Conservation (phyloP, 306 rosid genomes). For the Fragaria iinumae region DNA sequence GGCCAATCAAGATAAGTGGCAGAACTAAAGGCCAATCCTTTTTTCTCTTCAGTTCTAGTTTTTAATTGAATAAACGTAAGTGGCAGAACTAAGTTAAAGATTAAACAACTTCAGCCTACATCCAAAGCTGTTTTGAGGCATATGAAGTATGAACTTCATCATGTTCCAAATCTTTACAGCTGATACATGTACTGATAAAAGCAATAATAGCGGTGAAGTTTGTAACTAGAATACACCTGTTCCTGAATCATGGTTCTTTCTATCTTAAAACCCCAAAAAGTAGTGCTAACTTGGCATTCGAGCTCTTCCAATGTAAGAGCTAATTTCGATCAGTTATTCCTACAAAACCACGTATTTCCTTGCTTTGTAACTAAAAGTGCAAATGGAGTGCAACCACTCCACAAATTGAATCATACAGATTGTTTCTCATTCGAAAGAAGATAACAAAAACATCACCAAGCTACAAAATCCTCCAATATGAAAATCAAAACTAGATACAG, state of each 20-base stretch:
- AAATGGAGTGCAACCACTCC: not conserved
- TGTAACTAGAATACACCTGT: not conserved
- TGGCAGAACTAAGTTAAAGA: not conserved
- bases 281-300: not conserved
- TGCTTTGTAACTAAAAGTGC: not conserved
- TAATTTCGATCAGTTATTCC: not conserved
- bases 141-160: not conserved
- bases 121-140: not conserved
- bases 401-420: no score
- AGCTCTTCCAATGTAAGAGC: not conserved
- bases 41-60: not conserved
- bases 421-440: not conserved
- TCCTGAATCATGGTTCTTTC: slow-evolving; percentile 4
- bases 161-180: not conserved
- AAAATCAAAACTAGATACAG: not conserved
- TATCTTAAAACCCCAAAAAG: not conserved
- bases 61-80: not conserved
- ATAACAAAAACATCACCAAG: not conserved
- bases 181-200: not conserved
- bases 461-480: not conserved
- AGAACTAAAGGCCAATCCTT: not conserved
- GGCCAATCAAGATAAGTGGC: not conserved
- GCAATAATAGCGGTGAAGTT: not conserved
- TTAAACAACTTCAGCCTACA: not conserved
- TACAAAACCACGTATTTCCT: not conserved